A percentile compares a stretch with the other conserved stretches of the same genome.
These are phyloP conservation scores for Paxillus involutus DNA, from an alignment of 768 basidiomycete genomes.

Conservation along the genomic window DNA sequence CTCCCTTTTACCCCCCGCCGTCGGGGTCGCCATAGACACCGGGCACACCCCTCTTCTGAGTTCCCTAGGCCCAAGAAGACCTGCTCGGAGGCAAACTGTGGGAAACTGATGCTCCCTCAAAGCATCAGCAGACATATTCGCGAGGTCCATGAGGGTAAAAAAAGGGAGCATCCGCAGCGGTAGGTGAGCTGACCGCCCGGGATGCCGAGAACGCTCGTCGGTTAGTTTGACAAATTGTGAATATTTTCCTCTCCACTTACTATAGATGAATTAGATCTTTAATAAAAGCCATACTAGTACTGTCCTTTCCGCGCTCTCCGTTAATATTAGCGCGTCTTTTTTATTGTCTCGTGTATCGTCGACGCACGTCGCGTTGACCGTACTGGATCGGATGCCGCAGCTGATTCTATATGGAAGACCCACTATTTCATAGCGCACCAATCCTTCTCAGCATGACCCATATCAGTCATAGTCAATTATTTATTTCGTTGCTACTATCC, in stretches of 20 bases:
- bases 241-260: neutral
- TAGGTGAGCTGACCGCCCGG: neutral
- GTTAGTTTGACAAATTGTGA: neutral
- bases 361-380: too few species aligned
- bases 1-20: neutral
- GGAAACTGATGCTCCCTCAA: conserved; percentile 12
- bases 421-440: too few species aligned
- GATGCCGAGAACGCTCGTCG: neutral
- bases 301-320: too few species aligned
- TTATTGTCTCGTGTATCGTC: too few species aligned
- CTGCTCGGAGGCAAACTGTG: conserved; percentile 9
- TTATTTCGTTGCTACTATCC: too few species aligned
- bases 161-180: conserved; percentile 6
- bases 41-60: too few species aligned
- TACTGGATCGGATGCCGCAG: too few species aligned
- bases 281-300: neutral
- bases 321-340: too few species aligned
- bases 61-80: neutral
- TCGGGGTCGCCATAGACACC: neutral
- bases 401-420: too few species aligned
- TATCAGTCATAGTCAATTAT: too few species aligned
- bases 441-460: too few species aligned
- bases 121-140: conserved; percentile 18
- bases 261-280: neutral
- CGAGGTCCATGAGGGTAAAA: conserved; percentile 20